Conservation (phyloP, 441 rosid genomes). For the Jatropha multifida region DNA sequence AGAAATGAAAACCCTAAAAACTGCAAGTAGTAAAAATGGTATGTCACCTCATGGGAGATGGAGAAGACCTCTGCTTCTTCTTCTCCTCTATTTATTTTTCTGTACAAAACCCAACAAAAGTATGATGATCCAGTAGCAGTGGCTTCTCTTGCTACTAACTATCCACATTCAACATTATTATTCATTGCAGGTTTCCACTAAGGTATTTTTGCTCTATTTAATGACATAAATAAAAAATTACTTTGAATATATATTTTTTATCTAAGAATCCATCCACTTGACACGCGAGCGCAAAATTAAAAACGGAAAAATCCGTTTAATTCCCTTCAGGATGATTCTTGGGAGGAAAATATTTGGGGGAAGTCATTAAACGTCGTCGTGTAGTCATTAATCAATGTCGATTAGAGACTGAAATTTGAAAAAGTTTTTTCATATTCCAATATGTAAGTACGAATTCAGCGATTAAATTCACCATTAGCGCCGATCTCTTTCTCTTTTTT, state of each 20-base stretch:
- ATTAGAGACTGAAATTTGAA: background rate
- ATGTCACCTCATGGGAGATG: background rate
- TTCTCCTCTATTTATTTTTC: no score
- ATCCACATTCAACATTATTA: background rate
- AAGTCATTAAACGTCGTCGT: background rate
- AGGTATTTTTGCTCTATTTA: background rate
- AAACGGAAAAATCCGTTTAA: no score
- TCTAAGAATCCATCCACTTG: no score
- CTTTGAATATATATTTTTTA: background rate
- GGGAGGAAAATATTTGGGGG: background rate
- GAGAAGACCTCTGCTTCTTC: no score
- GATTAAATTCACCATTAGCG: conserved; percentile 16
- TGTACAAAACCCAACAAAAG: conserved; percentile 3
- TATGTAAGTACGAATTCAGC: background rate
- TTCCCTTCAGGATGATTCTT: background rate
- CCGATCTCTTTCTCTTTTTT: conserved; percentile 16
- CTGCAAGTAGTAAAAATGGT: background rate
- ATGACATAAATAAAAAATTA: background rate
- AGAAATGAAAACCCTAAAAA: no score
- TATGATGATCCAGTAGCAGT: background rate
- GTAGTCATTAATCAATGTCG: background rate
- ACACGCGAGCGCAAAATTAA: no score
- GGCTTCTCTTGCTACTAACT: background rate
- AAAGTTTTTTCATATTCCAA: background rate
- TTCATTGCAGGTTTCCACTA: conserved; percentile 13